A percentile compares a stretch with the other conserved stretches of the same genome.
These are phyloP conservation scores for Monilinia laxa DNA, from an alignment of 2,329 filamentous ascomycete species.

Conservation along the genomic window DNA sequence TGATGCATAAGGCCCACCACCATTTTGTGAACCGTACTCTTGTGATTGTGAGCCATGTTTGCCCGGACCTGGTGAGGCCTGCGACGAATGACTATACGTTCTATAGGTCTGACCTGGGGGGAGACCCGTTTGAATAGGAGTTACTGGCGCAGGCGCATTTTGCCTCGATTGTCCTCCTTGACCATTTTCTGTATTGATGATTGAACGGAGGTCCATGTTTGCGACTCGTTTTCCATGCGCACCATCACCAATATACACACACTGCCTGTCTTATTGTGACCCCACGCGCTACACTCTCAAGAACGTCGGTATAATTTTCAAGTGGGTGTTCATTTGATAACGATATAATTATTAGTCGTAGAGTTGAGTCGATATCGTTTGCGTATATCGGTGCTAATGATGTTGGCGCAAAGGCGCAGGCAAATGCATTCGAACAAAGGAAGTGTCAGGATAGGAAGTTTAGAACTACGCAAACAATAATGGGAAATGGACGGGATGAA, in stretches of 20 bases:
- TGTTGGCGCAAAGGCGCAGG: slow-evolving; percentile 37
- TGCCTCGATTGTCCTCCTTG: slow-evolving; percentile 34
- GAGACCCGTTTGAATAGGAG: slow-evolving; percentile 36
- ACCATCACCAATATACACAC: slow-evolving; percentile 26
- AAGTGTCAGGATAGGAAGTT: slow-evolving; percentile 15
- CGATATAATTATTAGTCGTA: slow-evolving; percentile 17
- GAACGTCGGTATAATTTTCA: slow-evolving; percentile 20
- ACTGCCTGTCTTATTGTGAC: slow-evolving; percentile 21
- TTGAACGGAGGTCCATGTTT: slow-evolving; percentile 53
- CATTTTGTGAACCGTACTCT: slow-evolving; percentile 37
- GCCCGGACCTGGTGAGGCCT: slow-evolving; percentile 36
- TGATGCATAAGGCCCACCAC: slow-evolving; percentile 38
- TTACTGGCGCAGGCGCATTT: slow-evolving; percentile 38
- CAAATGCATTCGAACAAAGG: slow-evolving; percentile 34
- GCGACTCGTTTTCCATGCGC: slow-evolving; percentile 34
- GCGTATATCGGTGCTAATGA: slow-evolving; percentile 23
- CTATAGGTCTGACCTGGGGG: slow-evolving; percentile 35
- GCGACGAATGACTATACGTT: slow-evolving; percentile 38
- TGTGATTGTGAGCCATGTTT: slow-evolving; percentile 38
- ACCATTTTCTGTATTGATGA: slow-evolving; percentile 48
- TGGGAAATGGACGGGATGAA: not conserved
- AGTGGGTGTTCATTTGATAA: slow-evolving; percentile 34
- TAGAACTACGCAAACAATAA: slow-evolving; percentile 24
- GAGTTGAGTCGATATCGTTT: slow-evolving; percentile 23
- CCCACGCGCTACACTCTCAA: slow-evolving; percentile 32